Evolutionary conservation across 768 basidiomycete genomes (phyloP).

Genomic region (Ramaria sp.): DNA sequence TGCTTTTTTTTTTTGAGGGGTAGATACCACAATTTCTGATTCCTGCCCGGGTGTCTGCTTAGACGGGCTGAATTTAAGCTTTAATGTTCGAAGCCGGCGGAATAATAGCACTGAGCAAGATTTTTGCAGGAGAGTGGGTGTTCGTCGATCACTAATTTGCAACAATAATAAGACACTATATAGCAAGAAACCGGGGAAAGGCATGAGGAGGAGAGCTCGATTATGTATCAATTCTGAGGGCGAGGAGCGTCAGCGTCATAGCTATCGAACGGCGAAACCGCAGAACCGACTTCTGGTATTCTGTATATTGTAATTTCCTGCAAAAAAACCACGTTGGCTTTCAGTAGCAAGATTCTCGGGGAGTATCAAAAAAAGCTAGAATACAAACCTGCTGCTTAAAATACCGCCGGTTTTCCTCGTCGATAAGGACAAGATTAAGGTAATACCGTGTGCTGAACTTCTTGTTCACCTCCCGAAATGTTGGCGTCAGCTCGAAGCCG

Average conservation of each 20-base stretch:
- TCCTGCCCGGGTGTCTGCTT: too few relatives aligned
- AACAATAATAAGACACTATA: neutral
- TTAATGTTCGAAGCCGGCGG: too few relatives aligned
- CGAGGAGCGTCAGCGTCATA: neutral
- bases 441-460: constrained; percentile 97
- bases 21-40: too few relatives aligned
- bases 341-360: neutral
- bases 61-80: too few relatives aligned
- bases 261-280: neutral
- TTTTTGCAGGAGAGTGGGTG: too few relatives aligned
- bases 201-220: neutral
- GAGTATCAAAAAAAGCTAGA: too few relatives aligned
- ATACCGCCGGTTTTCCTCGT: constrained; percentile 95
- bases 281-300: constrained; percentile 63
- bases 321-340: neutral
- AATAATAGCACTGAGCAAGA: too few relatives aligned
- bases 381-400: constrained; percentile 84
- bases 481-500: constrained; percentile 96
- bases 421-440: constrained; percentile 92
- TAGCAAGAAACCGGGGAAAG: neutral
- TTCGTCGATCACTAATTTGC: too few relatives aligned
- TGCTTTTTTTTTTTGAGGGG: too few relatives aligned
- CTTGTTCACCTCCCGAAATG: constrained; percentile 98
- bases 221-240: constrained; percentile 11
- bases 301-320: constrained; percentile 85